These are phyloP conservation scores for Colletotrichum filicis DNA, from an alignment of 2,329 filamentous ascomycete genomes.

Conservation along the genomic window DNA sequence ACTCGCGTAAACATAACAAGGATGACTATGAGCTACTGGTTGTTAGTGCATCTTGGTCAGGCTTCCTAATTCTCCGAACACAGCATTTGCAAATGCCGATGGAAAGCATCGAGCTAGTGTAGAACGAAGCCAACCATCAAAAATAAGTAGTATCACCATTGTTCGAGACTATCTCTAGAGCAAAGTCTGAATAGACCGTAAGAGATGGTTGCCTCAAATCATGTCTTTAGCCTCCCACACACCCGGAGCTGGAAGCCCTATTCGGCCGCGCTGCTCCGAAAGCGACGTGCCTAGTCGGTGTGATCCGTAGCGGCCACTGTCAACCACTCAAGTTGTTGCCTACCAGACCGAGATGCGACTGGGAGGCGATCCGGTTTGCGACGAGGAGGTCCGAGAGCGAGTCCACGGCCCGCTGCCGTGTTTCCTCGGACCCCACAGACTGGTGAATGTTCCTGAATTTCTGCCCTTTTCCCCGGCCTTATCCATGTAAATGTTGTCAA, in stretches of 20 bases:
- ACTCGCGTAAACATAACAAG: too few relatives aligned
- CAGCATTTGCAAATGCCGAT: too few relatives aligned
- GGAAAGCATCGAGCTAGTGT: too few relatives aligned
- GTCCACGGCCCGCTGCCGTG: conserved; percentile 6
- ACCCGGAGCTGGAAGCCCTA: not conserved
- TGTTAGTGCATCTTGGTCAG: too few relatives aligned
- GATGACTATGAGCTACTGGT: too few relatives aligned
- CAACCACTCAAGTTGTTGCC: not conserved
- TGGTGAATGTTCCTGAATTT: not conserved
- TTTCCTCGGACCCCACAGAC: not conserved
- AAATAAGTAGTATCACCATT: too few relatives aligned
- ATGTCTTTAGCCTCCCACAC: too few relatives aligned
- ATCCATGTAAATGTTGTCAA: not conserved
- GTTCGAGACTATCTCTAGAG: too few relatives aligned
- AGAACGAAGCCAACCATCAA: too few relatives aligned
- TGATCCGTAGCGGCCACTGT: not conserved
- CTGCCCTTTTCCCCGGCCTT: not conserved
- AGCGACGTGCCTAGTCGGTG: not conserved
- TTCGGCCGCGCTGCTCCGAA: not conserved
- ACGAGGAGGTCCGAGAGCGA: conserved; percentile 11
- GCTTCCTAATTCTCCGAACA: too few relatives aligned
- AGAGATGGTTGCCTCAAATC: too few relatives aligned
- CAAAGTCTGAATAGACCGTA: too few relatives aligned
- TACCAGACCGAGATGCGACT: not conserved
- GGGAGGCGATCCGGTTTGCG: not conserved